Evolutionary conservation across 2,329 filamentous ascomycete species (phyloP), one percentile per base, ranked within the genome.

Genomic region (Cladosporium sp.): DNA sequence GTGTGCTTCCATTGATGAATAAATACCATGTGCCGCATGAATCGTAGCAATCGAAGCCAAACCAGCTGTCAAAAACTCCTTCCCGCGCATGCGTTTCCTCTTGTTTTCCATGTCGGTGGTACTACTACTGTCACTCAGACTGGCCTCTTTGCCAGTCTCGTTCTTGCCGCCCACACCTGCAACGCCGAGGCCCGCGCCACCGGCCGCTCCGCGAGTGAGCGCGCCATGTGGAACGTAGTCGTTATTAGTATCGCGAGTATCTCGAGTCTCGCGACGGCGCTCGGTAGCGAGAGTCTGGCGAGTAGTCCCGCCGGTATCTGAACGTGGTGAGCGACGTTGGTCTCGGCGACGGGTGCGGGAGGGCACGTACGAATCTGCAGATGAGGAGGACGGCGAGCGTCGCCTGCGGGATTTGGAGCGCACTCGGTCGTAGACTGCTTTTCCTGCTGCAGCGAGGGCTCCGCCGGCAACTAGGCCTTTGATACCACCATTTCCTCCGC

Each of bases 41-140:
- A 86, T 84, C 22, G 83, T 86, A 30, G 84, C 84, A 53, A 86
- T 78, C 51, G 81, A 83, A 48, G 84, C 83, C 52, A 86, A 71
- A 56, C 83, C 82, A 49, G 82, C 79, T 57, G 82, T 85, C 56
- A 86, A 64, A 61, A 85, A 67, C 73, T 85, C 80, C 69, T 85
- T 84, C 67, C 80, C 79, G 72, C 76, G 76, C 72, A 84, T 76
- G 63, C 85, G 84, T 68, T 83, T 85, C 48, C 76, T 73, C 61
- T 74, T 71, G 58, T 78, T 74, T 63, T 84, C 81, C 70, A 86
- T 82, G 63, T 83, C 82, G 30, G 65, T 67, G 52, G 64, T 67
- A 56, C 63, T 66, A 60, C 62, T 65, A 53, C 63, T 65, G 50
- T 64, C 63, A 55, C 61, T 66, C 36, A 58, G 51, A 13, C 58